Conservation (phyloP, 495 filamentous ascomycete genomes). For the Hyaloscypha hepaticicola region DNA sequence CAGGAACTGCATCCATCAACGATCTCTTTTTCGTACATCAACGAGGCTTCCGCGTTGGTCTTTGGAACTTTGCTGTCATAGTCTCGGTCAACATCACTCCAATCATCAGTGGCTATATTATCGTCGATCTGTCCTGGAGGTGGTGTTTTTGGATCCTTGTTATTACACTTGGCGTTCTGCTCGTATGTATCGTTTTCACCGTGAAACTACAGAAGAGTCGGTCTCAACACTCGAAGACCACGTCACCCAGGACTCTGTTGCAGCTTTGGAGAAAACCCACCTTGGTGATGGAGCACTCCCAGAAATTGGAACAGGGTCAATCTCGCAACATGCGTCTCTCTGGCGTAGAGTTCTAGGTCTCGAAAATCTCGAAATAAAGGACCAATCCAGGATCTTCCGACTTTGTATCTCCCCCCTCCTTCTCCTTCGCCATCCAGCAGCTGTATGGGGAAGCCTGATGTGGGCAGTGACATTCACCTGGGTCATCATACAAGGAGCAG, state of each 20-base stretch:
- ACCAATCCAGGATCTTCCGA: background rate
- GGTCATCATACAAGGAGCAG: background rate
- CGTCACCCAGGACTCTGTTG: too few species aligned
- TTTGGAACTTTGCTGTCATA: background rate
- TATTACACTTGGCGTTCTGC: background rate
- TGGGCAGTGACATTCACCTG: background rate
- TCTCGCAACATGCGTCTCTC: too few species aligned
- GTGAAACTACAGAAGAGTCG: background rate
- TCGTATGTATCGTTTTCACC: background rate
- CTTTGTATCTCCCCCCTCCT: background rate
- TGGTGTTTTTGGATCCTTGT: background rate
- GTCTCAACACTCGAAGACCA: background rate
- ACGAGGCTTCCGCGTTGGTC: background rate
- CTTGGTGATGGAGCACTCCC: background rate
- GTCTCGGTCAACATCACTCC: background rate
- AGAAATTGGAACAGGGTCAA: too few species aligned
- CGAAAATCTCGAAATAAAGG: background rate
- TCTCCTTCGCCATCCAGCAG: background rate
- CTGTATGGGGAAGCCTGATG: background rate
- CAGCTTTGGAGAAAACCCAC: background rate
- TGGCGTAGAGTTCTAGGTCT: background rate
- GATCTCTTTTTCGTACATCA: background rate
- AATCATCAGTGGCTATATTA: background rate
- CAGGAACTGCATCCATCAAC: conserved; percentile 2
- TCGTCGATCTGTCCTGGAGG: background rate